Conservation (phyloP, 2,329 filamentous ascomycete species). For the Coleophoma crateriformis region DNA sequence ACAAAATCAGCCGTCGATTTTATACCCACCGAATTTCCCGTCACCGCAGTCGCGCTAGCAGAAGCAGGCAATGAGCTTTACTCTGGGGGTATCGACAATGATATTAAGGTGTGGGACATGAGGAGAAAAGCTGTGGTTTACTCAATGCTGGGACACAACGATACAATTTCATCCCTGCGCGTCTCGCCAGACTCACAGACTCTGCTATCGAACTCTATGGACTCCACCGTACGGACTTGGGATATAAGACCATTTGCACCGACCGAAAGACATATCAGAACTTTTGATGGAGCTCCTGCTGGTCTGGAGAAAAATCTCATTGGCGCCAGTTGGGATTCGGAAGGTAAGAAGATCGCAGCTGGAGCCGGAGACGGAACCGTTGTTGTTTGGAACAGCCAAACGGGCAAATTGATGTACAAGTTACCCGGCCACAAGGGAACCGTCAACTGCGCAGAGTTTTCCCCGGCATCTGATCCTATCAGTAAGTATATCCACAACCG, state of each 20-base stretch:
- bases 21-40: constrained; percentile 84
- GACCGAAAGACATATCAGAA: constrained; percentile 75
- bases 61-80: constrained; percentile 96
- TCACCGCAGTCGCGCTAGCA: constrained; percentile 86
- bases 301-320: constrained; percentile 91
- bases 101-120: constrained; percentile 95
- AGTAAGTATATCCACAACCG: constrained; percentile 52
- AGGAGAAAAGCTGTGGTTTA: constrained; percentile 87
- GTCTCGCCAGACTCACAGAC: constrained; percentile 93
- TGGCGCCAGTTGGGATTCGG: constrained; percentile 81
- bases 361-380: constrained; percentile 88
- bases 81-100: constrained; percentile 91
- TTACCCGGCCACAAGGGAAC: constrained; percentile 91
- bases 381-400: constrained; percentile 83
- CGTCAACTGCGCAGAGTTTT: constrained; percentile 91
- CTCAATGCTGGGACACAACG: constrained; percentile 80
- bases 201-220: constrained; percentile 86
- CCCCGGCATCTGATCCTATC: constrained; percentile 77
- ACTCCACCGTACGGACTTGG: constrained; percentile 92
- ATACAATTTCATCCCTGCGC: constrained; percentile 84
- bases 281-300: constrained; percentile 84
- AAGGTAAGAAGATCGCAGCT: constrained; percentile 80
- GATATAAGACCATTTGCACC: constrained; percentile 94
- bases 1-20: constrained; percentile 84
- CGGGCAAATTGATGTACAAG: constrained; percentile 90